Conservation (phyloP, 371 early-diverging fungal species). For the Rhizomucor pusillus region DNA sequence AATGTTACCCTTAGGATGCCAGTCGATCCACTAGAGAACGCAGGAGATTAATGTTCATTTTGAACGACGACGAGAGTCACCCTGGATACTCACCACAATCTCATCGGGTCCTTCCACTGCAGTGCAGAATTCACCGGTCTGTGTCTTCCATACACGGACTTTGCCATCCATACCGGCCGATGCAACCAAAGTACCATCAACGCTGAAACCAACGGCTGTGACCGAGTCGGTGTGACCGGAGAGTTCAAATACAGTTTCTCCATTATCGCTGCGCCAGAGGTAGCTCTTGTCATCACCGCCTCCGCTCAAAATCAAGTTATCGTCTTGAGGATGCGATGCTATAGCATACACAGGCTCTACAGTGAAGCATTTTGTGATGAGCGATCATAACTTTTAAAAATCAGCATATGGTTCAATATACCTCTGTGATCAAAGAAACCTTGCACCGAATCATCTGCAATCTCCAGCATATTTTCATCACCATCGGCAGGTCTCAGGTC, state of each 20-base stretch:
- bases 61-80: too few species aligned
- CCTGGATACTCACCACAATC: constrained; percentile 55
- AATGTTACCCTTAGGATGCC: constrained; percentile 95
- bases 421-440: constrained; percentile 91
- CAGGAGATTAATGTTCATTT: too few species aligned
- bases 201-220: constrained; percentile 78
- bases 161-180: constrained; percentile 95
- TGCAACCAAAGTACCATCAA: constrained; percentile 84
- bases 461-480: constrained; percentile 59
- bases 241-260: constrained; percentile 67
- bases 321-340: constrained; percentile 78
- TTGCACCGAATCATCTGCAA: constrained; percentile 89
- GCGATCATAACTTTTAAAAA: too few species aligned
- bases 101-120: constrained; percentile 91
- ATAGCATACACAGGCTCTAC: constrained; percentile 87
- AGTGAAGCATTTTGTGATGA: not conserved
- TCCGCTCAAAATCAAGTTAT: constrained; percentile 70
- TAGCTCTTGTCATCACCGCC: constrained; percentile 94
- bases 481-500: constrained; percentile 42
- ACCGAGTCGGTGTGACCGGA: constrained; percentile 88
- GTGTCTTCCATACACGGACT: constrained; percentile 78
- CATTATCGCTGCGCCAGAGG: constrained; percentile 86
- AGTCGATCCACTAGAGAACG: constrained; percentile 76
- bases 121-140: constrained; percentile 58
- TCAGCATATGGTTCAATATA: constrained; percentile 20